Percentiles rank a stretch among this genome's conserved stretches.
Conservation (phyloP, 2,329 filamentous ascomycete genomes). For the Penicillium hesseltinei region DNA sequence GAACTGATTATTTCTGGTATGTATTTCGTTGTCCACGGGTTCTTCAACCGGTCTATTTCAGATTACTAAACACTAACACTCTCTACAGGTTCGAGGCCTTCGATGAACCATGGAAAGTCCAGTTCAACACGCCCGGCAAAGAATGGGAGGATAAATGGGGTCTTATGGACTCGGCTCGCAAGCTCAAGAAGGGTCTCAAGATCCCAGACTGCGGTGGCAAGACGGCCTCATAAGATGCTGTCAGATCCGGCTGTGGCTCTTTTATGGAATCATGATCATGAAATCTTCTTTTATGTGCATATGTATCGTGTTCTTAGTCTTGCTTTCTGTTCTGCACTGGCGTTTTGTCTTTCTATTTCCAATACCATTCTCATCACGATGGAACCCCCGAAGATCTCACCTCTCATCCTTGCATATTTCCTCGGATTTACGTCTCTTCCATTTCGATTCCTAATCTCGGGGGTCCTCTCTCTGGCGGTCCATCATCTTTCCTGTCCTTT, state of each 20-base stretch:
- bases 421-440: not conserved
- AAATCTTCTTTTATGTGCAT: constrained; percentile 10
- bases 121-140: constrained; percentile 65
- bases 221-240: constrained; percentile 49
- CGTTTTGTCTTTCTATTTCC: not conserved
- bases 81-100: constrained; percentile 76
- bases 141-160: constrained; percentile 97
- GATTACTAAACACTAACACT: constrained; percentile 18
- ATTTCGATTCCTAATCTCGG: not conserved
- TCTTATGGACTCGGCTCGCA: constrained; percentile 78
- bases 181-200: constrained; percentile 76
- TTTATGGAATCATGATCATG: constrained; percentile 22
- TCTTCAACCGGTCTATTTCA: not conserved
- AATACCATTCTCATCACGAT: not conserved
- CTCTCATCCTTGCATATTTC: not conserved
- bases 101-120: constrained; percentile 91
- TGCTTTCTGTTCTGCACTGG: not conserved
- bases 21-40: constrained; percentile 18
- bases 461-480: not conserved
- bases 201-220: constrained; percentile 85
- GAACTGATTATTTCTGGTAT: constrained; percentile 90
- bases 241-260: not conserved
- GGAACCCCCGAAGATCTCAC: not conserved
- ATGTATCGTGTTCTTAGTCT: not conserved
- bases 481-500: not conserved